Conservation (phyloP, 805 yeast species). For the Brettanomyces sp. region DNA sequence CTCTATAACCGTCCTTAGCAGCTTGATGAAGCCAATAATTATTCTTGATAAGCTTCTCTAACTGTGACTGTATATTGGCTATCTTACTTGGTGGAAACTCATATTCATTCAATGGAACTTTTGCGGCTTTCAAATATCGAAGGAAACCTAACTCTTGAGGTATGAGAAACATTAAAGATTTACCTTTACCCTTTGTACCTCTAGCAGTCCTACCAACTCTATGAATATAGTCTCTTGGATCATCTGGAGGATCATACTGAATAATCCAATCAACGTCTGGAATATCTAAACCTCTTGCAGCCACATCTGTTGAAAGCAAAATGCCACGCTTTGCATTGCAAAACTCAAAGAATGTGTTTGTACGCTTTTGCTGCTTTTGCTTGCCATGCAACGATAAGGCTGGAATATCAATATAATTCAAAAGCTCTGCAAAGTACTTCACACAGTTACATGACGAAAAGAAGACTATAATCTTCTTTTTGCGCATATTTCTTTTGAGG, state of each 20-base stretch:
- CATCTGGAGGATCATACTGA: slow-evolving; percentile 99
- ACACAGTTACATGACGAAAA: slow-evolving; percentile 95
- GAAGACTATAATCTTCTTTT: slow-evolving; percentile 91
- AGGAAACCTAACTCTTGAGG: slow-evolving; percentile 93
- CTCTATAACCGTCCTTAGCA: slow-evolving; percentile 95
- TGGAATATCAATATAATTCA: slow-evolving; percentile 94
- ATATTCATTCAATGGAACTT: slow-evolving; percentile 94
- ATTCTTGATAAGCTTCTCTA: slow-evolving; percentile 81
- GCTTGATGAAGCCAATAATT: slow-evolving; percentile 91
- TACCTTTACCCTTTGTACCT: slow-evolving; percentile 82
- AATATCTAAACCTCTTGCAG: slow-evolving; percentile 97
- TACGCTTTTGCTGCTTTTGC: slow-evolving; percentile 97
- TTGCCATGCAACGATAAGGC: slow-evolving; percentile 95
- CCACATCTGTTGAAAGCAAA: slow-evolving; percentile 93
- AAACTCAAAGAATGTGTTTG: slow-evolving; percentile 96
- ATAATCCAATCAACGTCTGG: slow-evolving; percentile 99
- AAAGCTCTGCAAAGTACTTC: slow-evolving; percentile 87
- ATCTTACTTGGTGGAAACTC: slow-evolving; percentile 92
- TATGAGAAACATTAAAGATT: slow-evolving; percentile 87
- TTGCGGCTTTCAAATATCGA: slow-evolving; percentile 90
- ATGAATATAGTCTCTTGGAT: slow-evolving; percentile 97
- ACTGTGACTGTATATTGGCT: slow-evolving; percentile 91
- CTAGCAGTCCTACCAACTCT: slow-evolving; percentile 99
- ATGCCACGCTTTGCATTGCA: slow-evolving; percentile 95
- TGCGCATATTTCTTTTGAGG: slow-evolving; percentile 84